phyloP scores from a whole-genome alignment of 106 monocot species.

The Dioscorea zingiberensis region DNA sequence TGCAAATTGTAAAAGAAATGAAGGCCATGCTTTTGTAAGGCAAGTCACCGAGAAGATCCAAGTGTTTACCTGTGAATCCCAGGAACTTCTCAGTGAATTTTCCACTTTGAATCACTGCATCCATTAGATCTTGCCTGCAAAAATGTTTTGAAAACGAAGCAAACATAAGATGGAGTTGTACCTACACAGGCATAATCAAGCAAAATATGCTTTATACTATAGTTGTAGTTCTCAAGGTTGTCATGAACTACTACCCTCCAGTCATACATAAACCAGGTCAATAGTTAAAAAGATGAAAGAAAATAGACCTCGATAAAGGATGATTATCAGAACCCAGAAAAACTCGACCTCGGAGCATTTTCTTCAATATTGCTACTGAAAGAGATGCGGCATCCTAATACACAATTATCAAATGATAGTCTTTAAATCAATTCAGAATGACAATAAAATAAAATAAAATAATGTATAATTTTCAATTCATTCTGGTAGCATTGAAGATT shows the following conservation, averaged over 20 bases:
- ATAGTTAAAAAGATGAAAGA: not conserved
- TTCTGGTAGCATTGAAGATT: not conserved
- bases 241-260: too few species aligned
- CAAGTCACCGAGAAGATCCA: not conserved
- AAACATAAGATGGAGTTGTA: too few species aligned
- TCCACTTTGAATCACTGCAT: slow-evolving; percentile 60
- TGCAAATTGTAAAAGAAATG: slow-evolving; percentile 5
- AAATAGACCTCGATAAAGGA: slow-evolving; percentile 67
- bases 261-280: not conserved
- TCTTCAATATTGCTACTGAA: slow-evolving; percentile 73
- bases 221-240: too few species aligned
- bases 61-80: slow-evolving; percentile 55
- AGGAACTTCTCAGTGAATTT: slow-evolving; percentile 65
- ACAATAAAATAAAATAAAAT: too few species aligned
- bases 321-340: slow-evolving; percentile 87
- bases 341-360: slow-evolving; percentile 34
- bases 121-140: slow-evolving; percentile 83
- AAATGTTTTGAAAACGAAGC: too few species aligned
- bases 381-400: slow-evolving; percentile 88
- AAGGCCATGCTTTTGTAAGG: not conserved
- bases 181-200: too few species aligned
- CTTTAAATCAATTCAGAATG: too few species aligned
- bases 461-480: too few species aligned
- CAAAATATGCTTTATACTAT: too few species aligned
- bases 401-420: slow-evolving; percentile 1